Base-by-base conservation (phyloP, 768 basidiomycete species). In the Clitopilus hobsonii region DNA sequence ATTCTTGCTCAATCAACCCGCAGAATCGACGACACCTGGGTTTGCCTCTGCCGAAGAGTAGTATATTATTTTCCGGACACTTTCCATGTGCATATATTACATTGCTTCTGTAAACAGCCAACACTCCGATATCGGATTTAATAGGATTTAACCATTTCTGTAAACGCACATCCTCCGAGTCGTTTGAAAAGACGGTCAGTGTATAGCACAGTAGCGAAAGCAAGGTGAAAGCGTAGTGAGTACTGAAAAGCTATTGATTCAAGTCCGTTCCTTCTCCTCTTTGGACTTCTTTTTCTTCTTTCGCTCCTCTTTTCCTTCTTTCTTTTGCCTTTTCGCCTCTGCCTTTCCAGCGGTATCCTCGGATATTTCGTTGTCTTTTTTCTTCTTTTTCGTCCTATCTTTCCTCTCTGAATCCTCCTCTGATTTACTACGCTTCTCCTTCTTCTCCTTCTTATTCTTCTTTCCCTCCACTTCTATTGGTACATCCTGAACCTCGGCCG, bases 361-460 rank as follows among this genome's bases (percentile, higher is more conserved):
- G 63, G n/a, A 64, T 61, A 20, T 16, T 18, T 8, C 41, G n/a
- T 16, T 20, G 10, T 45, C 41, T 20, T 45, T 2, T 4, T 58
- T 64, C 63, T 59, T 63, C 54, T 59, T 63, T 62, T 58, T 63
- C 54, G 8, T 58, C 56, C 51, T 49, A 38, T 60, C 51, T 25
- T 62, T 66, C 58, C 58, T 57, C 28, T 29, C 47, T 28, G 61
- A 62, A 28, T 58, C 64, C 30, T 58, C 53, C 41, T 53, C 32
- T 24, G 54, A 51, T 52, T 58, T 50, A 32, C 50, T 61, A 55
- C 59, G 51, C 18, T 57, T 57, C 51, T 47, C 27, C 29, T 29
- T 51, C 30, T 57, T 38, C 52, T 51, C 56, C 29, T 50, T 51
- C 53, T 59, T 53, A 13, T 58, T 52, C 56, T 50, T 32, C 51